Base-by-base conservation (phyloP, 306 rosid species). In the Rosa multiflora region DNA sequence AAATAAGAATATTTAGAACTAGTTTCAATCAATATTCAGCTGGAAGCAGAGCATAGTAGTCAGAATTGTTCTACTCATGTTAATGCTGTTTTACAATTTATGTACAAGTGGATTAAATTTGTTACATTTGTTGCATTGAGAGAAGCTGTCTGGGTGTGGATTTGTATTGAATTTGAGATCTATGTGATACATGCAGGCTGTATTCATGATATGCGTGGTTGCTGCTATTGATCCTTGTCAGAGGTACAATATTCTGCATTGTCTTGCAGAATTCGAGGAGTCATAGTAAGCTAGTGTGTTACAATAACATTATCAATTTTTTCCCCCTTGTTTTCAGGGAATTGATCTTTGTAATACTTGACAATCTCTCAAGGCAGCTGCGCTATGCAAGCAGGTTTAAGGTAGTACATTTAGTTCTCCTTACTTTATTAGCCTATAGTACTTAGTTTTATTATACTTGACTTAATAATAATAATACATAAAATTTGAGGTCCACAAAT, bases 191-290 rank as follows among this genome's bases (percentile, higher is more conserved):
- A 18, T 84, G 87, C 97, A 94, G 98, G 94, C 93, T 85, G 91
- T 94, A 78, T 94, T 94, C 86, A 87, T 89, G 97, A 87, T 94
- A 70, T 89, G 97, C 76, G 98, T 86, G 80, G 83, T 89, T 86
- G 88, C 97, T 46, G 98, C 93, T 62, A 86, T 89, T 69, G 93
- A 92, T 85, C 97, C 98, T 79, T 75, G 80, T 86, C 94, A 90
- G 74, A 94, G 98, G 98, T 94, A 85, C 83, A 39, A 11, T 23
- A 74, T 76, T 77, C 74, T 18, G 53, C 26, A 21, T 35, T 68
- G 43, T 85, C 85, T 29, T 77, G 75, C 71, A 53, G 35, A 35
- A 76, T 73, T 21, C 62, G 20, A 9, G 46, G 63, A 66, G 61
- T 56, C 29, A 9, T 39, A 52, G 76, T 78, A 53, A 6, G 58